Percentiles rank a stretch among this genome's conserved stretches.
These are phyloP conservation scores for Pyricularia pennisetigena DNA, from an alignment of 2,329 filamentous ascomycete species.

Conservation along the genomic window DNA sequence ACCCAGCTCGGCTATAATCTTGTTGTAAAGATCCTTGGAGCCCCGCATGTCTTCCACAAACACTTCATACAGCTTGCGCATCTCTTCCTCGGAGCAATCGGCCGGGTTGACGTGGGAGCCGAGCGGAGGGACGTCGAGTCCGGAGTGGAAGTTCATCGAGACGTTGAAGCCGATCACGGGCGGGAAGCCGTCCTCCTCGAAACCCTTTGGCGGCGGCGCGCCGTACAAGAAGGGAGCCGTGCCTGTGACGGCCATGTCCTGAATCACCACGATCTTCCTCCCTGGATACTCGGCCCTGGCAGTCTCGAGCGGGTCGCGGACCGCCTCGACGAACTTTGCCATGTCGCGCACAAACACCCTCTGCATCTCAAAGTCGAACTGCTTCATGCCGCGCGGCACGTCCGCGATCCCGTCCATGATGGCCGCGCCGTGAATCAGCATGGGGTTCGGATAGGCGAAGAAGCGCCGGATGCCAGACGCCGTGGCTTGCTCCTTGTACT, in stretches of 20 bases:
- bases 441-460: neutral
- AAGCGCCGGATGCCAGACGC: conserved; percentile 1
- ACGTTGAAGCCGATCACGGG: conserved; percentile 4
- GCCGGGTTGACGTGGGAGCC: conserved; percentile 3
- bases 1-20: neutral
- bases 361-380: neutral
- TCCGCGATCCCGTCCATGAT: neutral
- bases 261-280: conserved; percentile 4
- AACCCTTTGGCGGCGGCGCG: conserved; percentile 7
- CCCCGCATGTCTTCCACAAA: neutral
- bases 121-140: conserved; percentile 7
- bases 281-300: neutral
- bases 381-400: neutral
- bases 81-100: conserved; percentile 4
- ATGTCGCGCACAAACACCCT: neutral
- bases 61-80: neutral
- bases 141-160: neutral
- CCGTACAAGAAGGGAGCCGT: conserved; percentile 4
- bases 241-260: conserved; percentile 2
- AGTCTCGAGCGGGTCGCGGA: conserved; percentile 1
- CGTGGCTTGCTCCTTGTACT: neutral
- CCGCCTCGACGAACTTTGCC: neutral
- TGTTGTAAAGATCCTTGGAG: neutral
- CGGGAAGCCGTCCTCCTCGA: conserved; percentile 2
- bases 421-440: too few species aligned